Percentiles rank a stretch among this genome's conserved stretches.
Evolutionary conservation across 1,284 basidiomycete genomes (phyloP).

Genomic region (Thecaphora frezii): DNA sequence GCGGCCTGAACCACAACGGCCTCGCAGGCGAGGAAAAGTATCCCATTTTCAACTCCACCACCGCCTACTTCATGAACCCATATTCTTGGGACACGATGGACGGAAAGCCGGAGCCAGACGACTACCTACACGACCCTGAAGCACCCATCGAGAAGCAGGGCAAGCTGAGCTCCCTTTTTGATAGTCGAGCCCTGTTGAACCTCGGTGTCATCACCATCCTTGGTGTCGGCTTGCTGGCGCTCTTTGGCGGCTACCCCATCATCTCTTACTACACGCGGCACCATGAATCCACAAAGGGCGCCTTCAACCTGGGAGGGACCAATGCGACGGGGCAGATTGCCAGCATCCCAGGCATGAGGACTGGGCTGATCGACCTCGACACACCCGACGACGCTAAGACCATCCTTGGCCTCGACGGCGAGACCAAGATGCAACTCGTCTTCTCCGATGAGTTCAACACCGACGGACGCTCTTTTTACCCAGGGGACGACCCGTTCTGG

Average conservation of each 20-base stretch:
- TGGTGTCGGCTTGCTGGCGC: constrained; percentile 61
- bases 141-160: constrained; percentile 36
- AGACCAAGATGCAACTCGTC: constrained; percentile 50
- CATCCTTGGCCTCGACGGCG: constrained; percentile 62
- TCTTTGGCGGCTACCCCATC: constrained; percentile 81
- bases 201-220: constrained; percentile 44
- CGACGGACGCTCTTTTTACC: constrained; percentile 64
- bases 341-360: constrained; percentile 31
- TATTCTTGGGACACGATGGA: background rate
- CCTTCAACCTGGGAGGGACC: constrained; percentile 46
- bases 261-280: constrained; percentile 57
- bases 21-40: background rate
- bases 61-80: background rate
- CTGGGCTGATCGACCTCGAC: constrained; percentile 57
- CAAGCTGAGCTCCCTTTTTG: constrained; percentile 21
- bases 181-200: constrained; percentile 41
- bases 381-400: constrained; percentile 51
- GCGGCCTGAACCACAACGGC: background rate
- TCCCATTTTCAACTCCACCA: background rate
- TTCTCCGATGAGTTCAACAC: constrained; percentile 59
- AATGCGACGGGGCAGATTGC: constrained; percentile 49
- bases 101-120: constrained; percentile 35
- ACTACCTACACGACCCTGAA: constrained; percentile 46
- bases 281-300: constrained; percentile 28
- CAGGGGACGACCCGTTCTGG: constrained; percentile 69